Conservation (phyloP, 2,329 filamentous ascomycete genomes). For the Cadophora sp. region DNA sequence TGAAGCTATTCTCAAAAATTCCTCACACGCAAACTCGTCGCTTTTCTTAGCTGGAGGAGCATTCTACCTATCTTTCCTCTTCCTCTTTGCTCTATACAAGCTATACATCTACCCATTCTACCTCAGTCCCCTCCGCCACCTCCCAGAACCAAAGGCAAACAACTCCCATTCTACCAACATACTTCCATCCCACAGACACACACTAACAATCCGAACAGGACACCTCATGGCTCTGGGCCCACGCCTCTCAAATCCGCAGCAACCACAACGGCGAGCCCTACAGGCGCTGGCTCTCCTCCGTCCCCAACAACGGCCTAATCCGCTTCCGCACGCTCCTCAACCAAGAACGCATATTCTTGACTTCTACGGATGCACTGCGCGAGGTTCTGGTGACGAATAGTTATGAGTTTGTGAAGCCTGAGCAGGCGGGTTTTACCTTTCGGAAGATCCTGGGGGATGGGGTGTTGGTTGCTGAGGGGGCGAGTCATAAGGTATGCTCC, state of each 20-base stretch:
- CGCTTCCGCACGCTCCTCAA: slow-evolving; percentile 69
- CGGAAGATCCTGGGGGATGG: slow-evolving; percentile 72
- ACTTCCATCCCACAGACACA: no score
- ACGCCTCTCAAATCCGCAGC: not conserved
- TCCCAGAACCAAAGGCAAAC: slow-evolving; percentile 6
- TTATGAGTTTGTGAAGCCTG: slow-evolving; percentile 74
- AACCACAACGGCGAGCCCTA: slow-evolving; percentile 10
- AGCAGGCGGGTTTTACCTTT: slow-evolving; percentile 46
- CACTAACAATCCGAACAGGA: not conserved
- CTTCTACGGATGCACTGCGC: slow-evolving; percentile 65
- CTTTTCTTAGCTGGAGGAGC: not conserved
- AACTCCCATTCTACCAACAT: no score
- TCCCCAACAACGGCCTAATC: slow-evolving; percentile 70
- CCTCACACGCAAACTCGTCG: not conserved
- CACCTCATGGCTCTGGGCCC: slow-evolving; percentile 6
- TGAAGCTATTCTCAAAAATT: not conserved
- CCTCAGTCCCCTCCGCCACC: slow-evolving; percentile 5
- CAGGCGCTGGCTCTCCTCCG: not conserved
- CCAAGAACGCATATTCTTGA: slow-evolving; percentile 65
- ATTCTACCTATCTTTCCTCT: slow-evolving; percentile 2
- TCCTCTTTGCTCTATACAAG: not conserved
- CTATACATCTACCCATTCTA: slow-evolving; percentile 9
- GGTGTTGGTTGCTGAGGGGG: slow-evolving; percentile 81
- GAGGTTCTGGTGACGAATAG: slow-evolving; percentile 73
- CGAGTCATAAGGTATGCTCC: slow-evolving; percentile 73